Evolutionary conservation across 1,284 basidiomycete genomes (phyloP), one percentile per base, ranked within the genome.

Genomic region (Golubevia pallescens): DNA sequence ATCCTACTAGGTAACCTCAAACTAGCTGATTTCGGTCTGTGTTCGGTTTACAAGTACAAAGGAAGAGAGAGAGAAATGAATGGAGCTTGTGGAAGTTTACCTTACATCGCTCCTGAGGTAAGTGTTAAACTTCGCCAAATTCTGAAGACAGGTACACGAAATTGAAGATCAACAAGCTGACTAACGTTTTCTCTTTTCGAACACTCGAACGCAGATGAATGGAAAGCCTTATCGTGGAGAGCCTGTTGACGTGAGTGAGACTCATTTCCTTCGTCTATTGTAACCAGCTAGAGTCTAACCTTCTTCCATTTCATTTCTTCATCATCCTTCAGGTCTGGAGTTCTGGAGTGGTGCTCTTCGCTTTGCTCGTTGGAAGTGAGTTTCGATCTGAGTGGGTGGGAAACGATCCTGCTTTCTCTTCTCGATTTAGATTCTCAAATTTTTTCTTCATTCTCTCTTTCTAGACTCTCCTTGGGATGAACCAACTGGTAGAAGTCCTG

Each of bases 401-500:
- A 34, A 16, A 8, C 42, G 3, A 53, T 54, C 4, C 1, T 8
- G 10, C 56, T 2, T 3, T 23, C 5, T 10, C 24, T 6, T n/a
- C 48, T 66, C 20, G 24, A 32, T 23, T 23, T 6, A 51, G 3
- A 56, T 4, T 2, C 14, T 8, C 34, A n/a, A 3, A 1, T 57
- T 64, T 16, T 28, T 8, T 42, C 3, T 19, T 13, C 32, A 7
- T 3, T 8, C 3, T 14, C 34, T 53, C 42, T 51, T 16, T 38
- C 7, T 48, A 97, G 94, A 97, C 83, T 98, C 96, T 0, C 97
- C 96, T 1, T 99, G 96, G 96, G 96, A 98, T 81, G 93, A 97
- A 81, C 95, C 96, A 2, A 94, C 94, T 0, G 81, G 86, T 0
- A 88, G 89, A 20, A 93, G 92, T 69, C 89, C 90, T 1, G 96